Conservation (phyloP, 768 basidiomycete genomes). For the Naganishia vaughanmartiniae region DNA sequence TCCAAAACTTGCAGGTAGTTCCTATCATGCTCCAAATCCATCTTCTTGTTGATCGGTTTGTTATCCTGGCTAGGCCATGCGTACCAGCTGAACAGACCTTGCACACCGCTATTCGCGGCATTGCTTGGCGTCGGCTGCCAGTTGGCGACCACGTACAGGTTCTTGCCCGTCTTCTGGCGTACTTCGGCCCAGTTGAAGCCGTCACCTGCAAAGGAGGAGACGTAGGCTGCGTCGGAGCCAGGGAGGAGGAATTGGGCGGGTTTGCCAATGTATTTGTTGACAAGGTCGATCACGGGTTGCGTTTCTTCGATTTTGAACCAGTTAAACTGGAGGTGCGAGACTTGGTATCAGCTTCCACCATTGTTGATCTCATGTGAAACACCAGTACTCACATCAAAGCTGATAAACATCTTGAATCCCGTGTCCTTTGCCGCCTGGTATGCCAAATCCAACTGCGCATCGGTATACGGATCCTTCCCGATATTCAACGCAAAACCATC, state of each 20-base stretch:
- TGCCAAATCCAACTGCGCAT: conserved; percentile 45
- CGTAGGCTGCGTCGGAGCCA: conserved; percentile 41
- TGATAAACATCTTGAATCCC: conserved; percentile 49
- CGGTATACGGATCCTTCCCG: conserved; percentile 46
- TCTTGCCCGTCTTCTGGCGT: conserved; percentile 32
- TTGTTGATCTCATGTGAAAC: not conserved
- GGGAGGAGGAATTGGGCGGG: conserved; percentile 44
- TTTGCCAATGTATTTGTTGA: conserved; percentile 37
- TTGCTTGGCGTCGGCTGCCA: conserved; percentile 41
- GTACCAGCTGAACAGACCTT: conserved; percentile 49
- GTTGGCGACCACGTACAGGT: conserved; percentile 48
- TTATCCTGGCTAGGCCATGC: conserved; percentile 50
- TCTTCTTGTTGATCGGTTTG: conserved; percentile 37
- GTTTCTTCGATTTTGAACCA: conserved; percentile 44
- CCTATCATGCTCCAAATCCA: conserved; percentile 38
- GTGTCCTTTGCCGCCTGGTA: conserved; percentile 41
- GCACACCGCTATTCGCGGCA: conserved; percentile 34
- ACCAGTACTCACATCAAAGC: conserved; percentile 44
- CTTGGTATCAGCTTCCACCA: not conserved
- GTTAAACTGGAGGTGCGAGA: conserved; percentile 40
- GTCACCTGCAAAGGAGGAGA: conserved; percentile 51
- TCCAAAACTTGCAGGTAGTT: conserved; percentile 34
- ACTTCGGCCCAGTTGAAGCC: conserved; percentile 46
- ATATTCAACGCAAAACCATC: conserved; percentile 50
- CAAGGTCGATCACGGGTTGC: conserved; percentile 33